phyloP scores from a whole-genome alignment of 352 stramenopile species.

The Chrysophaeum taylorii region DNA sequence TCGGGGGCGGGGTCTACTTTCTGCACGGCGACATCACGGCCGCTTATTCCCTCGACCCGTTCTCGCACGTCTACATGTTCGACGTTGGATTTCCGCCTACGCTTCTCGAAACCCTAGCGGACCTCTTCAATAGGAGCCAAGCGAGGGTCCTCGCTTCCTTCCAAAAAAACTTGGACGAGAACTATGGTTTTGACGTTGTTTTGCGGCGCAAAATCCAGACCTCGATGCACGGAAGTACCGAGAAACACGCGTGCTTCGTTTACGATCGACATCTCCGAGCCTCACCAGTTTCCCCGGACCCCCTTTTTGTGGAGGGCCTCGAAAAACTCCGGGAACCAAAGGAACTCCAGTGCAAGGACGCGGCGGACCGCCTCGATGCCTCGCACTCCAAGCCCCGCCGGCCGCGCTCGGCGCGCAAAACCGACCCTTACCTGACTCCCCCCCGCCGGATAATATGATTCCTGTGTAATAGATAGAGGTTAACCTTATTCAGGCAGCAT shows the following conservation, averaged over 20 bases:
- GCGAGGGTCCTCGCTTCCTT: constrained; percentile 88
- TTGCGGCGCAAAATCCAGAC: constrained; percentile 58
- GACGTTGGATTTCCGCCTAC: constrained; percentile 91
- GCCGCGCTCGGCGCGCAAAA: no score
- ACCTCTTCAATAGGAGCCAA: constrained; percentile 78
- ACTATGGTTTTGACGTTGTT: constrained; percentile 64
- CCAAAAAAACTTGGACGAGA: constrained; percentile 76
- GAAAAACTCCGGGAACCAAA: no score
- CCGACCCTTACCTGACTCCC: no score
- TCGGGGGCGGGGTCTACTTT: constrained; percentile 53
- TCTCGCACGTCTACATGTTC: constrained; percentile 97
- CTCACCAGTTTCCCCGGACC: no score
- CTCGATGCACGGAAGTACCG: constrained; percentile 86
- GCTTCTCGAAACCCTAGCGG: constrained; percentile 77
- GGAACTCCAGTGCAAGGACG: no score
- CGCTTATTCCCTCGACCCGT: constrained; percentile 82
- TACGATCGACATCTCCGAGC: no score
- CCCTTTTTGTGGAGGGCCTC: no score
- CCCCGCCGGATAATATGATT: no score
- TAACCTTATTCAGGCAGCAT: no score
- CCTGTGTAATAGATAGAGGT: no score
- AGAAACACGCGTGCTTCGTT: constrained; percentile 92
- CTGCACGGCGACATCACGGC: constrained; percentile 82
- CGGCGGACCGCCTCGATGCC: no score
- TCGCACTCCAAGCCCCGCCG: no score